These are phyloP conservation scores for Takashimella tepidaria DNA, from an alignment of 1,284 basidiomycete genomes.

Conservation along the genomic window DNA sequence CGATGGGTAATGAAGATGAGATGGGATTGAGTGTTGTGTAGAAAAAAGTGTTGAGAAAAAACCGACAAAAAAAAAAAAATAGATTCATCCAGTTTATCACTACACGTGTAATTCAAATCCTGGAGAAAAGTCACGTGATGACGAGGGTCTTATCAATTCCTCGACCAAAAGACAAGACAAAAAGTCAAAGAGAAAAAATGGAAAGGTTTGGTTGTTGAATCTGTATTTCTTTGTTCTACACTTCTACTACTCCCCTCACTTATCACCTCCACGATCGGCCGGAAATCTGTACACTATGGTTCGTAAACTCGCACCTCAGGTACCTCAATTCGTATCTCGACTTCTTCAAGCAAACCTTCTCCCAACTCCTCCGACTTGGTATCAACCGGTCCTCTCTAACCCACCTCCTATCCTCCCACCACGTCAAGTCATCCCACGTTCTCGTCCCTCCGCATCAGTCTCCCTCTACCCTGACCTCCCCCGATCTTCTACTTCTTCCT, in stretches of 20 bases:
- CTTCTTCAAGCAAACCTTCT: constrained; percentile 68
- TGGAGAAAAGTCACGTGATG: not conserved
- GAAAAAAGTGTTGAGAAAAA: not conserved
- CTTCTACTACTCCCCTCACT: not conserved
- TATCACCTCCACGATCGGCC: no score
- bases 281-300: no score
- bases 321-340: constrained; percentile 81
- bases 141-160: not conserved
- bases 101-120: not conserved
- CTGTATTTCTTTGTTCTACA: not conserved
- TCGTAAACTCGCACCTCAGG: constrained; percentile 77
- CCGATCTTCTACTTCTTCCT: not conserved
- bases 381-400: constrained; percentile 74
- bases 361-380: constrained; percentile 73
- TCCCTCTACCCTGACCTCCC: constrained; percentile 18
- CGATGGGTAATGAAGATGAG: not conserved
- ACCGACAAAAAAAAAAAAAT: no score
- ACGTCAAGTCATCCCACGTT: constrained; percentile 59
- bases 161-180: no score
- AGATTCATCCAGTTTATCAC: no score
- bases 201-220: no score
- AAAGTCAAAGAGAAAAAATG: not conserved
- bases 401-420: constrained; percentile 81
- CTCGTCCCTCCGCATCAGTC: constrained; percentile 36
- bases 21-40: not conserved